phyloP scores from a whole-genome alignment of 2,329 filamentous ascomycete species.

The Cladosporium sphaerospermum region DNA sequence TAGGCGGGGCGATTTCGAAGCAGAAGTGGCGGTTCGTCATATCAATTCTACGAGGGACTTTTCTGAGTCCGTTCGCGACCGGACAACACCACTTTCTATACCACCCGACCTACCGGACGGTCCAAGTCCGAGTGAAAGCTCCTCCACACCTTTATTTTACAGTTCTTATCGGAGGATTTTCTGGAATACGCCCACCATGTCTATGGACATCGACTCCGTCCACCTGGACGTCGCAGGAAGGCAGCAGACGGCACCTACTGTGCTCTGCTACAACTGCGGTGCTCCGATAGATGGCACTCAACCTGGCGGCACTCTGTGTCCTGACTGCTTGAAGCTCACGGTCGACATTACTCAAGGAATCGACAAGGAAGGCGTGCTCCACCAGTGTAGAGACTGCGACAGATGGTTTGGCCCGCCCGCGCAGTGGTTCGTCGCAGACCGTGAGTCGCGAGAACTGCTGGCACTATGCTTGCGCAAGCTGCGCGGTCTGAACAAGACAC shows the following conservation, averaged over 20 bases:
- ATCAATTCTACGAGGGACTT: constrained; percentile 6
- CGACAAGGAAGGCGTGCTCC: constrained; percentile 80
- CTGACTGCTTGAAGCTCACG: constrained; percentile 91
- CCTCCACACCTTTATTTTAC: background rate
- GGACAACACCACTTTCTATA: background rate
- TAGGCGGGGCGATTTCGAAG: background rate
- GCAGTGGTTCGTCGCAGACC: constrained; percentile 78
- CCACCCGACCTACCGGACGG: background rate
- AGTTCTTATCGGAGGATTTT: background rate
- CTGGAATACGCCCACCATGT: constrained; percentile 23
- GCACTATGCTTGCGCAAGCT: constrained; percentile 87
- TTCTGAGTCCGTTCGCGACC: background rate
- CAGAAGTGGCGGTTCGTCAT: constrained; percentile 10
- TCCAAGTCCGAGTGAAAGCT: background rate
- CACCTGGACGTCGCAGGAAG: constrained; percentile 18
- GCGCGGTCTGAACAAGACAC: constrained; percentile 76
- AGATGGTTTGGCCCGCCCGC: constrained; percentile 82
- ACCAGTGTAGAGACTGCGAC: constrained; percentile 92
- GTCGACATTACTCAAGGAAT: constrained; percentile 90
- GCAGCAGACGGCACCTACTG: constrained; percentile 46
- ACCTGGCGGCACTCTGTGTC: constrained; percentile 80
- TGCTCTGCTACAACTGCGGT: constrained; percentile 97
- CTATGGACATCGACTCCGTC: constrained; percentile 33
- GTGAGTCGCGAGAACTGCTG: constrained; percentile 86
- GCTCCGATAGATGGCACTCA: constrained; percentile 89